Evolutionary conservation across 75 land plant species (phyloP), one percentile per base, ranked within the genome.

Genomic region (Isoetes taiwanensis): DNA sequence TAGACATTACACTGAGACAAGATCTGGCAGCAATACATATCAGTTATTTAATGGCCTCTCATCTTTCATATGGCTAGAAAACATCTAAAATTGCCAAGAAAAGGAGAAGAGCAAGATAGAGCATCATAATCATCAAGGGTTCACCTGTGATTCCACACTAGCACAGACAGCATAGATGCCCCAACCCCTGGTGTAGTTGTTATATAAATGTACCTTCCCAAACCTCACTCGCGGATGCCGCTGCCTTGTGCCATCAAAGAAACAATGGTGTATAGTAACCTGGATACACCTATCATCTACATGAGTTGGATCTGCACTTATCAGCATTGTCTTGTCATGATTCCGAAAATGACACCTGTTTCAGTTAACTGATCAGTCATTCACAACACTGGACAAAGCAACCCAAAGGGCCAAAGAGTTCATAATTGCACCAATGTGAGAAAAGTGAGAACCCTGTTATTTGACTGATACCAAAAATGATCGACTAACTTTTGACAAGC

Each of bases 121-220:
- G n/a, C n/a, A n/a, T n/a, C n/a, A n/a, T n/a, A n/a, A n/a, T n/a
- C n/a, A n/a, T n/a, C n/a, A n/a, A n/a, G n/a, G n/a, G n/a, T n/a
- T n/a, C 43, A 91, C 98, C 98, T 93, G 89, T 26, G 95, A 74
- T 61, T 93, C 98, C 3, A 93, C 98, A 67, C 98, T 83, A 26
- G 95, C 89, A 69, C 98, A 93, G 24, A 93, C 85, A 67, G 95
- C 95, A 69, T 93, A 93, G 38, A 87, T 81, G 16, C 83, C 81
- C 98, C 98, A 93, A 38, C 81, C 71, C 65, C 98, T 79, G 10
- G 95, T 93, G 58, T 93, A 93, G 62, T 93, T 93, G 67, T 93
- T 93, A 52, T 93, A 93, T 8, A 93, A 66, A 71, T 93, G 98
- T 8, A 87, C 95, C 76, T 84, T 87, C 8, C 73, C 98, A 69